phyloP scores from a whole-genome alignment of 768 basidiomycete genomes.

The Tephrocybe sp. region DNA sequence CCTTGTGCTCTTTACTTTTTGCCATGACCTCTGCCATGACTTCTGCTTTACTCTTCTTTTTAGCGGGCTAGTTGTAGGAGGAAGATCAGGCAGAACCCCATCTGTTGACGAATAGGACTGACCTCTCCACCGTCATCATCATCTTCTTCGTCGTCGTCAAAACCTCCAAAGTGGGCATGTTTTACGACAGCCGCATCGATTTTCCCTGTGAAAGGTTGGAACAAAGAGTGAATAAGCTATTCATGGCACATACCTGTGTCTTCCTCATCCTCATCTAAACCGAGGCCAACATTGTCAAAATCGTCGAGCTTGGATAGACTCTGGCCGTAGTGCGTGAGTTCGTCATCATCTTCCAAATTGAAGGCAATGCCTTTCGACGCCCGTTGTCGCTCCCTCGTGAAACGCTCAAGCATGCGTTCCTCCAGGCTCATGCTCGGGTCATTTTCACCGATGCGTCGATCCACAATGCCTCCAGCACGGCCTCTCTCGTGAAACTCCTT shows the following conservation, averaged over 20 bases:
- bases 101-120: background rate
- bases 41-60: constrained; percentile 91
- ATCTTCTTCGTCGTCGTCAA: constrained; percentile 60
- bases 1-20: constrained; percentile 96
- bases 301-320: constrained; percentile 83
- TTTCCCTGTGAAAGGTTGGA: constrained; percentile 44
- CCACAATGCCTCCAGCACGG: constrained; percentile 84
- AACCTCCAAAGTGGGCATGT: constrained; percentile 82
- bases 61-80: constrained; percentile 53
- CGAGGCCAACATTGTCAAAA: constrained; percentile 70
- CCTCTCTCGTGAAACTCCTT: constrained; percentile 84
- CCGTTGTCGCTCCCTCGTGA: constrained; percentile 86
- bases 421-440: constrained; percentile 90
- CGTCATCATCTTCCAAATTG: constrained; percentile 90
- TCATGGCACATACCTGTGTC: constrained; percentile 34
- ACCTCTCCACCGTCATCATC: constrained; percentile 52
- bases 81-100: background rate
- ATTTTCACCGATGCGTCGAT: constrained; percentile 95
- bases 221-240: background rate
- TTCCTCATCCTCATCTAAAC: constrained; percentile 55
- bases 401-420: constrained; percentile 95
- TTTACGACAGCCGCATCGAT: constrained; percentile 67
- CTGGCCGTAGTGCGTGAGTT: constrained; percentile 89
- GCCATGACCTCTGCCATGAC: constrained; percentile 98
- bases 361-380: constrained; percentile 73